Evolutionary conservation across 73 alveolate species (phyloP), one percentile per base, ranked within the genome.

Genomic region (Durusdinium trenchii): DNA sequence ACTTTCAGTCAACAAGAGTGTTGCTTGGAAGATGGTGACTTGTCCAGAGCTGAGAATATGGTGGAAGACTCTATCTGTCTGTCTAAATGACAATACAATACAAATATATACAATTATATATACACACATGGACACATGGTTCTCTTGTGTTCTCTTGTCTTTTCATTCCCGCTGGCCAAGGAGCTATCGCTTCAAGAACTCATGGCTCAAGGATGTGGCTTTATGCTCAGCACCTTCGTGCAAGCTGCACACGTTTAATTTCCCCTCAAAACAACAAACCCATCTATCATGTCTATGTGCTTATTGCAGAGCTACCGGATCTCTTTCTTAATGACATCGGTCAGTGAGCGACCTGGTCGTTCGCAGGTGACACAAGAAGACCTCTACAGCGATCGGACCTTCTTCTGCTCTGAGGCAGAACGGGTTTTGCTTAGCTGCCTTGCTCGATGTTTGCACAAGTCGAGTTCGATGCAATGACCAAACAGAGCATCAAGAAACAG

Each of bases 131-230:
- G n/a, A n/a, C n/a, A n/a, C n/a, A 36, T 18, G 52, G 40, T 16
- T 71, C 43, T 42, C 46, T 0, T 1, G 23, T 71, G 36, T n/a
- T 18, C 84, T 71, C 40, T 32, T 9, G 52, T 26, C 10, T 81
- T 32, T 46, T 81, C 61, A 32, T 16, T 0, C 43, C 69, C 14
- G 61, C 69, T 32, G 46, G 57, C 95, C 71, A n/a, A 89, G 96
- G 96, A 89, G 96, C 45, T 89, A 89, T 75, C 81, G 96, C 26
- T 89, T 89, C 96, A 89, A 89, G 57, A 89, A 89, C 96, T 89
- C 67, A 38, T 89, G 96, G 96, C 86, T 89, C 38, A 89, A 89
- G 52, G 96, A 89, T 71, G 67, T 89, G 96, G 96, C 54, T 42
- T 23, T 38, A 1, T 18, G 26, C 96, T 45, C 71, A 89, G 91